Evolutionary conservation across 2,329 filamentous ascomycete species (phyloP).

Genomic region (Pseudogymnoascus sp.): DNA sequence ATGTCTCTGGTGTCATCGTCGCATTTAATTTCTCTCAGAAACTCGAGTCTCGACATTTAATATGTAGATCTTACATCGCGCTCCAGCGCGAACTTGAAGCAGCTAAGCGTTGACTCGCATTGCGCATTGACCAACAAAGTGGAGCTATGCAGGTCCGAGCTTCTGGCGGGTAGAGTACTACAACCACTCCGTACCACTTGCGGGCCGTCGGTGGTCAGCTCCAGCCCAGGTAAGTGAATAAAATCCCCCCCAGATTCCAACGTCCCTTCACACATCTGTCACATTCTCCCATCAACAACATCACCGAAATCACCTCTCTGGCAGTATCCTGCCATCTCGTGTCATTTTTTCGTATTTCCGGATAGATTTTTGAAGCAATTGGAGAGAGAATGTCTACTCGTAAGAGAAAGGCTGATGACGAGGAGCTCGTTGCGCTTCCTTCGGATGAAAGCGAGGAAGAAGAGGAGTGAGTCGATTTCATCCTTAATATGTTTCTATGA

Average conservation of each 20-base stretch:
- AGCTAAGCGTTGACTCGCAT: constrained; percentile 1
- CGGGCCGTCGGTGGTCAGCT: neutral
- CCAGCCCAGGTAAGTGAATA: neutral
- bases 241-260: neutral
- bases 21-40: constrained; percentile 2
- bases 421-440: constrained; percentile 25
- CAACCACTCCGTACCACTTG: neutral
- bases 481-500: neutral
- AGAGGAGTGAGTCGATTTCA: constrained; percentile 21
- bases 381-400: constrained; percentile 4
- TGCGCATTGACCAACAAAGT: constrained; percentile 5
- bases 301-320: neutral
- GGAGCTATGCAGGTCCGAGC: constrained; percentile 8
- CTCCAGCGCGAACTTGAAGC: neutral
- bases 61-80: neutral
- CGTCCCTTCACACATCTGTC: neutral
- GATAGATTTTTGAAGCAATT: neutral
- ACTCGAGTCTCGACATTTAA: constrained; percentile 1
- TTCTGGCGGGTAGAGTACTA: neutral
- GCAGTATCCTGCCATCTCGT: neutral
- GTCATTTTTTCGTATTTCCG: neutral
- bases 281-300: constrained; percentile 8
- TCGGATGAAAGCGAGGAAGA: constrained; percentile 25
- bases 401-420: constrained; percentile 23
- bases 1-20: neutral